Conservation (phyloP, 2,329 filamentous ascomycete species). For the Aaosphaeria arxii region DNA sequence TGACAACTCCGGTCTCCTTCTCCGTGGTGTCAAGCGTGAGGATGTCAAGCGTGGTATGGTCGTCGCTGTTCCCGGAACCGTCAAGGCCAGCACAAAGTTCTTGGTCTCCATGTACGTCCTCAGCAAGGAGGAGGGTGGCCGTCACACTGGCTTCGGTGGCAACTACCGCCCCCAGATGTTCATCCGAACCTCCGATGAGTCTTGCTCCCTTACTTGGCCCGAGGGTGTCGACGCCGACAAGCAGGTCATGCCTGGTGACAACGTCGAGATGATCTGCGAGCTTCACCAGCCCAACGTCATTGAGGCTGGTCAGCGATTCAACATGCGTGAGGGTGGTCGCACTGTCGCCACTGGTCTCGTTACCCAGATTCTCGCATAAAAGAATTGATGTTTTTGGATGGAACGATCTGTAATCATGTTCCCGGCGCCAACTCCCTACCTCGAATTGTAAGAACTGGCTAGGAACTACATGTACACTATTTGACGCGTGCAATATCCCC, state of each 20-base stretch:
- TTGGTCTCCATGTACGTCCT: conserved; percentile 94
- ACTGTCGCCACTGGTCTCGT: conserved; percentile 40
- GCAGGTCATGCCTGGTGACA: conserved; percentile 98
- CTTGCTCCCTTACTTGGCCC: conserved; percentile 78
- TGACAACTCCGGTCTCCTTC: conserved; percentile 95
- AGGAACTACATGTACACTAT: background rate
- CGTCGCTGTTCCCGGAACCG: conserved; percentile 74
- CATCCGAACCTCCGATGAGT: conserved; percentile 81
- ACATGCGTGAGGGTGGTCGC: conserved; percentile 93
- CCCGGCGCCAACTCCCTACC: background rate
- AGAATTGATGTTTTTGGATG: background rate
- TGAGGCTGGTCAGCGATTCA: conserved; percentile 93
- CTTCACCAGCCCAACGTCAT: conserved; percentile 83
- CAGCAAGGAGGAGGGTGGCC: conserved; percentile 95
- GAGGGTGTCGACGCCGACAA: conserved; percentile 77
- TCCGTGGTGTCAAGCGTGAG: conserved; percentile 94
- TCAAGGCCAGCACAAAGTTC: conserved; percentile 89
- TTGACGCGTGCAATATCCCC: background rate
- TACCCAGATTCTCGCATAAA: conserved; percentile 28
- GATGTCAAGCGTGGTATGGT: conserved; percentile 96
- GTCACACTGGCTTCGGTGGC: conserved; percentile 90
- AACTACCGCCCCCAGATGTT: conserved; percentile 98
- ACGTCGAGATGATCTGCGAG: conserved; percentile 92
- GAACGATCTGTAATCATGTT: background rate
- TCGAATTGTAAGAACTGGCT: background rate